Percentiles rank a stretch among this genome's conserved stretches.
Conservation (phyloP, 2,329 filamentous ascomycete genomes). For the Didymellaceae sp. region DNA sequence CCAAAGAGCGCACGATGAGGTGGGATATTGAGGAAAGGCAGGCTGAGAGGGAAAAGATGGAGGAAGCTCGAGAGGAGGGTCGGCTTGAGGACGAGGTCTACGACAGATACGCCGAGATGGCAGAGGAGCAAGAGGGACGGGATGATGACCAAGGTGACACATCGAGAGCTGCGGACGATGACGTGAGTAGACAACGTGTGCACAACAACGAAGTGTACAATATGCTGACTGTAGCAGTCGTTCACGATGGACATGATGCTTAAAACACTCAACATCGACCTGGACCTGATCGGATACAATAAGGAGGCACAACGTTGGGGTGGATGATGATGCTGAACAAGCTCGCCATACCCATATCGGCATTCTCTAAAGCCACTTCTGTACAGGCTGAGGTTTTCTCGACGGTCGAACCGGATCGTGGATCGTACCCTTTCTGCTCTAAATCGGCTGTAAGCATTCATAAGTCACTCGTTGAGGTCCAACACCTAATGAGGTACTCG, state of each 20-base stretch:
- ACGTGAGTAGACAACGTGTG: slow-evolving; percentile 48
- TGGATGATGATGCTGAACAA: slow-evolving; percentile 47
- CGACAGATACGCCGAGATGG: slow-evolving; percentile 52
- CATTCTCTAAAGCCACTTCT: too few species aligned
- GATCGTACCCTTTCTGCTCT: too few species aligned
- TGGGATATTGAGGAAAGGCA: slow-evolving; percentile 47
- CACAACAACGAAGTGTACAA: not conserved
- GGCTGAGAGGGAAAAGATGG: slow-evolving; percentile 53
- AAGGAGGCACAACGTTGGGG: slow-evolving; percentile 64
- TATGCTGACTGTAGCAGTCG: slow-evolving; percentile 47
- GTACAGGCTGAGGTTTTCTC: too few species aligned
- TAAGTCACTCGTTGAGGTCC: too few species aligned
- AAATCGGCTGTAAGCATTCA: too few species aligned
- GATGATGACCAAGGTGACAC: slow-evolving; percentile 48
- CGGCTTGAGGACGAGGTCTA: slow-evolving; percentile 56
- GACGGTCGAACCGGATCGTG: too few species aligned
- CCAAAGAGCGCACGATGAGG: slow-evolving; percentile 44
- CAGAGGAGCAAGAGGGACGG: slow-evolving; percentile 49
- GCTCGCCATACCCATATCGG: too few species aligned
- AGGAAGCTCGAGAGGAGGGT: slow-evolving; percentile 47
- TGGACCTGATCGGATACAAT: slow-evolving; percentile 69
- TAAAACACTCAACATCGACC: slow-evolving; percentile 67
- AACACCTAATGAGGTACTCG: too few species aligned
- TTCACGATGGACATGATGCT: slow-evolving; percentile 77
- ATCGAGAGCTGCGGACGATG: slow-evolving; percentile 42